These are phyloP conservation scores for Colletotrichum theobromicola DNA, from an alignment of 2,329 filamentous ascomycete species.

Conservation along the genomic window DNA sequence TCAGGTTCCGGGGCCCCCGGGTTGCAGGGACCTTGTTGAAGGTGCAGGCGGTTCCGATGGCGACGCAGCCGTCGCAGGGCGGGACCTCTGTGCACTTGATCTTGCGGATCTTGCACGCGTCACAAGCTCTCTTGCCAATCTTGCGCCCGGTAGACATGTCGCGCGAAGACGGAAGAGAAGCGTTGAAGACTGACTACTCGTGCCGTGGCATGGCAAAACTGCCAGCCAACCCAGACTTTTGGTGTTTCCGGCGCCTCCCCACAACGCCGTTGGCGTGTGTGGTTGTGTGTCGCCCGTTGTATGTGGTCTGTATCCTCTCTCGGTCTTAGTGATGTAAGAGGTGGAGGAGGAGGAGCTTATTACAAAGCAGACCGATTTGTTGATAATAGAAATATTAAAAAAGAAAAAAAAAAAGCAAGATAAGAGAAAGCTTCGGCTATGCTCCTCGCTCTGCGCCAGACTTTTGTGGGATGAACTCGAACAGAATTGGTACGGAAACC, in stretches of 20 bases:
- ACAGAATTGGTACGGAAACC: neutral
- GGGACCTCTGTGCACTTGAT: slow-evolving; percentile 53
- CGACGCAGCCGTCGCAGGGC: slow-evolving; percentile 50
- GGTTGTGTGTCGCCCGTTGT: neutral
- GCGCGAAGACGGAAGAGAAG: slow-evolving; percentile 8
- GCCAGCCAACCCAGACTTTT: neutral
- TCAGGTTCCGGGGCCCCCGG: slow-evolving; percentile 50
- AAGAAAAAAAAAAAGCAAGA: neutral
- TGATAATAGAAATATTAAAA: neutral
- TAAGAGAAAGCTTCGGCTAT: neutral
- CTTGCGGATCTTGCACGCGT: slow-evolving; percentile 59
- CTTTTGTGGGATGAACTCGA: neutral
- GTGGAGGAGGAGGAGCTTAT: neutral
- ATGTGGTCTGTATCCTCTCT: too few relatives aligned
- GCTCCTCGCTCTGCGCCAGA: neutral
- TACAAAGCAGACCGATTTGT: slow-evolving; percentile 1
- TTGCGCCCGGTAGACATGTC: slow-evolving; percentile 29
- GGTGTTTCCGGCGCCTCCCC: neutral
- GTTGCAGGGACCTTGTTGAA: slow-evolving; percentile 49
- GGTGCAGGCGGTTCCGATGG: slow-evolving; percentile 53
- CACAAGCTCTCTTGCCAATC: slow-evolving; percentile 49
- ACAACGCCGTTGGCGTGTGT: neutral
- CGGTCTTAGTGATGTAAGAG: neutral
- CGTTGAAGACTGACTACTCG: neutral
- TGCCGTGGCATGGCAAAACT: slow-evolving; percentile 6